Conservation (phyloP, 106 monocot species). For the Acorus gramineus region DNA sequence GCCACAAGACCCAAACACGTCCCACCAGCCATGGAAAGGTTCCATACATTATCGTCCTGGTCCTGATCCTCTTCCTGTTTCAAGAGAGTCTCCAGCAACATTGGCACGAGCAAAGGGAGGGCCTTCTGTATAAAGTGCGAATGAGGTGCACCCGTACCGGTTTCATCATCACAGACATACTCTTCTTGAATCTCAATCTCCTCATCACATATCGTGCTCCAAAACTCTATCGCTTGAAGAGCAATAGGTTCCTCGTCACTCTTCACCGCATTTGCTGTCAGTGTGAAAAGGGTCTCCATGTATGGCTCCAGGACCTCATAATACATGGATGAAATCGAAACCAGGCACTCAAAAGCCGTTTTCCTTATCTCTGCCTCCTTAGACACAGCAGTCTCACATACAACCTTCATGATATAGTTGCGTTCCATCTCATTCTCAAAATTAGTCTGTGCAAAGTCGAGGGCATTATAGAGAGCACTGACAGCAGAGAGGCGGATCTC, state of each 20-base stretch:
- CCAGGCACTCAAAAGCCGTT: slow-evolving; percentile 73
- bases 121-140: slow-evolving; percentile 58
- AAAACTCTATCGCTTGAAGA: slow-evolving; percentile 83
- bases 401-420: slow-evolving; percentile 67
- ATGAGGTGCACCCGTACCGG: slow-evolving; percentile 18
- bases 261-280: slow-evolving; percentile 68
- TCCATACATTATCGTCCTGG: slow-evolving; percentile 71
- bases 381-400: slow-evolving; percentile 58
- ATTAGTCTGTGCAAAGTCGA: slow-evolving; percentile 68
- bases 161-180: slow-evolving; percentile 28
- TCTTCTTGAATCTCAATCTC: slow-evolving; percentile 68
- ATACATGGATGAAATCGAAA: slow-evolving; percentile 62
- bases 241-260: slow-evolving; percentile 69
- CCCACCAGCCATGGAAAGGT: slow-evolving; percentile 86
- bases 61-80: slow-evolving; percentile 89
- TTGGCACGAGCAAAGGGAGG: slow-evolving; percentile 54
- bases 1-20: slow-evolving; percentile 77
- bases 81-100: slow-evolving; percentile 62
- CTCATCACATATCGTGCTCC: slow-evolving; percentile 88
- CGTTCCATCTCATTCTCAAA: slow-evolving; percentile 83
- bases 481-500: slow-evolving; percentile 73
- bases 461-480: slow-evolving; percentile 69
- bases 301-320: slow-evolving; percentile 59
- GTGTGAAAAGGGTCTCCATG: slow-evolving; percentile 48
- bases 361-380: slow-evolving; percentile 53